phyloP scores from a whole-genome alignment of 768 basidiomycete genomes.

The Amanita thiersii region DNA sequence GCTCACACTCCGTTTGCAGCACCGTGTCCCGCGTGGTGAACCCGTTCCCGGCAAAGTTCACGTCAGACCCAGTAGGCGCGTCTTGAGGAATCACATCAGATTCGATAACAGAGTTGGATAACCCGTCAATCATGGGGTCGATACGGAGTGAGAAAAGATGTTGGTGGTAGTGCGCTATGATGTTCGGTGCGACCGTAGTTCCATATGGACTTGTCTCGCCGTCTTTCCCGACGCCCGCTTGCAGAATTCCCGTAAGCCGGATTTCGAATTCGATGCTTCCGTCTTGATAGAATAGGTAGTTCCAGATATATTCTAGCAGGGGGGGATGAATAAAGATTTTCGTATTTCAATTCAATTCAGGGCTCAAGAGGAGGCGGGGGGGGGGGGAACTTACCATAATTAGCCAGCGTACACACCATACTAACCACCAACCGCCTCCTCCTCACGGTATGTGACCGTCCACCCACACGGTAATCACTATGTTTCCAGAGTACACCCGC shows the following conservation, averaged over 20 bases:
- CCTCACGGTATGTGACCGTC: conserved; percentile 71
- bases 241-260: conserved; percentile 77
- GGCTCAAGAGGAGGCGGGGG: too few relatives aligned
- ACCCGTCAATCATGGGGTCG: conserved; percentile 89
- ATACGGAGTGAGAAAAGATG: conserved; percentile 63
- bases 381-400: conserved; percentile 54
- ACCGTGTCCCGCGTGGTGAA: conserved; percentile 60
- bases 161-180: conserved; percentile 83
- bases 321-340: not conserved
- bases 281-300: conserved; percentile 87
- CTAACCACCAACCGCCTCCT: conserved; percentile 81
- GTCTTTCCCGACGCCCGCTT: conserved; percentile 56
- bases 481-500: conserved; percentile 87
- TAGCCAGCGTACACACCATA: conserved; percentile 87
- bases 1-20: conserved; percentile 53
- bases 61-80: conserved; percentile 62
- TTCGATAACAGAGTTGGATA: conserved; percentile 77
- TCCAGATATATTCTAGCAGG: conserved; percentile 78
- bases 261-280: conserved; percentile 83
- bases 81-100: conserved; percentile 61
- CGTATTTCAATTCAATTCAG: too few relatives aligned
- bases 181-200: conserved; percentile 69
- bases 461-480: conserved; percentile 80
- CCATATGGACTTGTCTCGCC: conserved; percentile 64
- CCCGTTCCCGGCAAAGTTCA: conserved; percentile 83